A percentile compares a stretch with the other conserved stretches of the same genome.
phyloP scores from a whole-genome alignment of 169 alveolate genomes.

The Theileria orientalis region DNA sequence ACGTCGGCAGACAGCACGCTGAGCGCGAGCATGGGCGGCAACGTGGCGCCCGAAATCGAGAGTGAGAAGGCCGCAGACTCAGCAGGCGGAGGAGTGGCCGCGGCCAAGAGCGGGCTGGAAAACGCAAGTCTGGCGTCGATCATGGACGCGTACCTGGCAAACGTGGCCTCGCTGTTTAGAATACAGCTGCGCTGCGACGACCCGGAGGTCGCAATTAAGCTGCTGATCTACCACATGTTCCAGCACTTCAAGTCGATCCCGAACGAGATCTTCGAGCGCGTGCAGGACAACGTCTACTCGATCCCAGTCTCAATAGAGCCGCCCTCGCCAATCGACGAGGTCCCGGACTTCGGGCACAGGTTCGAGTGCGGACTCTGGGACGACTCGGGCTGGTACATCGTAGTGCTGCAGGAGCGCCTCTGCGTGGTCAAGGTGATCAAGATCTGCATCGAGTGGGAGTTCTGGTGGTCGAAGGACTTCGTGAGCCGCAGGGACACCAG shows the following conservation, averaged over 20 bases:
- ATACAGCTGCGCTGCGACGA: not conserved
- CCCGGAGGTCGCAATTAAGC: not conserved
- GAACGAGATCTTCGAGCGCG: constrained; percentile 26
- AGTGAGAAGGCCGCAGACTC: not conserved
- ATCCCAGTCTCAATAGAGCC: constrained; percentile 64
- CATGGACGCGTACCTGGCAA: not conserved
- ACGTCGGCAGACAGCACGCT: too few species aligned
- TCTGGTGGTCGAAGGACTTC: constrained; percentile 86
- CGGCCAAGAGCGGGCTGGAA: not conserved
- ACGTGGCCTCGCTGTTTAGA: constrained; percentile 4
- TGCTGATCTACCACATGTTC: constrained; percentile 36
- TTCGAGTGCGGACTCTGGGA: constrained; percentile 49
- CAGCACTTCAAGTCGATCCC: constrained; percentile 30
- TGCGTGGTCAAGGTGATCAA: constrained; percentile 77
- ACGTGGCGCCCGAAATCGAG: not conserved
- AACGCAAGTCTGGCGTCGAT: not conserved
- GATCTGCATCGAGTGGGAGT: constrained; percentile 82
- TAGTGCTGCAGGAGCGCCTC: constrained; percentile 77
- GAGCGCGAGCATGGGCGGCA: too few species aligned
- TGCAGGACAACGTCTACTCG: constrained; percentile 46
- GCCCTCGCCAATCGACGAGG: constrained; percentile 39
- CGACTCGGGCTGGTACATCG: constrained; percentile 55
- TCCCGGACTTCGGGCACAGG: not conserved
- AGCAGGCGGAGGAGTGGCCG: not conserved
- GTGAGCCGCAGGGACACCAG: constrained; percentile 84